A percentile compares a stretch with the other conserved stretches of the same genome.
phyloP scores from a whole-genome alignment of 805 yeast genomes.

The Pichia manshurica region DNA sequence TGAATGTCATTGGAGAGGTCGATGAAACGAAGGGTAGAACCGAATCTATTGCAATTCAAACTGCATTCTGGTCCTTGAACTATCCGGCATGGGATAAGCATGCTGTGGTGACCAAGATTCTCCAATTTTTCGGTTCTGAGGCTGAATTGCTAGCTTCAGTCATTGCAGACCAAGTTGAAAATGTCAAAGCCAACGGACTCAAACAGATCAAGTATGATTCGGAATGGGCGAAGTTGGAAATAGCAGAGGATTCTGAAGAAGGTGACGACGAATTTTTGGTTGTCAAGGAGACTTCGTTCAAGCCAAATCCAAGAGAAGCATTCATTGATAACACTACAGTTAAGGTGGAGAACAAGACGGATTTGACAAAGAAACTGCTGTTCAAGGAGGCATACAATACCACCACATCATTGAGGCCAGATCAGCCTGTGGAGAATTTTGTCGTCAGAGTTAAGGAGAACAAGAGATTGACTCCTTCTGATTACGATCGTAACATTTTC shows the following conservation, averaged over 20 bases:
- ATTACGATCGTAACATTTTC: conserved; percentile 92
- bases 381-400: conserved; percentile 76
- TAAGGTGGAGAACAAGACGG: conserved; percentile 33
- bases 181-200: conserved; percentile 43
- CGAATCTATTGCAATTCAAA: conserved; percentile 65
- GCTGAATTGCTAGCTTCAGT: conserved; percentile 75
- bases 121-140: conserved; percentile 75
- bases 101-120: conserved; percentile 67
- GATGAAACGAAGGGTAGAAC: conserved; percentile 75
- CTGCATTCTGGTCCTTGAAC: conserved; percentile 72
- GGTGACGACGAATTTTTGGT: conserved; percentile 41
- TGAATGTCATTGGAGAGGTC: conserved; percentile 55
- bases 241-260: conserved; percentile 22
- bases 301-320: conserved; percentile 53
- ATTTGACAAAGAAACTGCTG: conserved; percentile 62
- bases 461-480: conserved; percentile 82
- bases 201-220: conserved; percentile 33
- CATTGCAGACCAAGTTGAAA: conserved; percentile 57
- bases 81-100: conserved; percentile 54
- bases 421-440: conserved; percentile 76
- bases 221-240: conserved; percentile 27
- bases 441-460: conserved; percentile 87
- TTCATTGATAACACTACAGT: conserved; percentile 38
- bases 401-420: conserved; percentile 71
- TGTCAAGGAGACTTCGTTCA: conserved; percentile 51